These are phyloP conservation scores for Bipolaris victoriae DNA, from an alignment of 2,329 filamentous ascomycete genomes.

Conservation along the genomic window DNA sequence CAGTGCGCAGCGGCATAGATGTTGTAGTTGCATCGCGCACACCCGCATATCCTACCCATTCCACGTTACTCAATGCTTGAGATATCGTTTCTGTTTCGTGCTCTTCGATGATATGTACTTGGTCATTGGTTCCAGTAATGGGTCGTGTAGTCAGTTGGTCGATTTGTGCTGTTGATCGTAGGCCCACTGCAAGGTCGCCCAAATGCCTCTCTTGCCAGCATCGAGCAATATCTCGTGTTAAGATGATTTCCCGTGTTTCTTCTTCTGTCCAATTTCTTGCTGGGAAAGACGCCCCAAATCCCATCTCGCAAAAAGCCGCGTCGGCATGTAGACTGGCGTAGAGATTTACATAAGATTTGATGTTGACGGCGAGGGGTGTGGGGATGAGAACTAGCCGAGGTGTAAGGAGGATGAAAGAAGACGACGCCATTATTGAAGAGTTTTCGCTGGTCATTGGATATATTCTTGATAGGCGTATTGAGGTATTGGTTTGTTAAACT, in stretches of 20 bases:
- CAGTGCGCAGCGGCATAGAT: constrained; percentile 17
- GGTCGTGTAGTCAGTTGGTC: background rate
- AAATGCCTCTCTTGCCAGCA: constrained; percentile 20
- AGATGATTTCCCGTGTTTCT: constrained; percentile 15
- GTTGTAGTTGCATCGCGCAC: constrained; percentile 26
- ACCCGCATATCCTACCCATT: constrained; percentile 30
- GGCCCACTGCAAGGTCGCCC: constrained; percentile 23
- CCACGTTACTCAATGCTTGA: background rate
- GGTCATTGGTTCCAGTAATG: background rate
- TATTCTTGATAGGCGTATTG: background rate
- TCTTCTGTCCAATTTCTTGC: constrained; percentile 10
- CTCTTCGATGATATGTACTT: background rate
- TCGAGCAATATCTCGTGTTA: constrained; percentile 19
- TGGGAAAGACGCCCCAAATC: background rate
- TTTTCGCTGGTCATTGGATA: background rate
- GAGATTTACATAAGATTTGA: background rate
- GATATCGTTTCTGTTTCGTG: background rate
- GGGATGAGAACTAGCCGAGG: constrained; percentile 3
- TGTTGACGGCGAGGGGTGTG: constrained; percentile 3
- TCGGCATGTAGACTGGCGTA: constrained; percentile 6
- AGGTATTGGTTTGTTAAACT: background rate
- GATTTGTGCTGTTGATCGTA: constrained; percentile 3
- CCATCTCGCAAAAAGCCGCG: background rate
- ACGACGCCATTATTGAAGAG: background rate
- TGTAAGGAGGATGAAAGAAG: background rate